Conservation (phyloP, 805 yeast genomes). For the Ogataea sp. region DNA sequence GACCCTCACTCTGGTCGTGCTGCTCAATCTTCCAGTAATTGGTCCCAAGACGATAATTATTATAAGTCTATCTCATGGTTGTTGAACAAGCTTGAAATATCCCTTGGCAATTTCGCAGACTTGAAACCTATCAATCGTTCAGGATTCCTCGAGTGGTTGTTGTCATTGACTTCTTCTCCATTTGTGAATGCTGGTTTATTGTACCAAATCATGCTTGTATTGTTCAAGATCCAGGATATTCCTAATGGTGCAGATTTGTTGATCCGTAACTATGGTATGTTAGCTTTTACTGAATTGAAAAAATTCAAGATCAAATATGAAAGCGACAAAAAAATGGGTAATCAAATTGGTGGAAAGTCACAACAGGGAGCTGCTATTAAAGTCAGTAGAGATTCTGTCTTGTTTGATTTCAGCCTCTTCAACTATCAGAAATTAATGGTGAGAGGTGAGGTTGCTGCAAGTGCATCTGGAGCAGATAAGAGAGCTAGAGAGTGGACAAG, state of each 20-base stretch:
- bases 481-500: conserved; percentile 56
- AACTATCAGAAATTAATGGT: conserved; percentile 38
- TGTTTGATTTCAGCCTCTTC: conserved; percentile 26
- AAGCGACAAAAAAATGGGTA: no score
- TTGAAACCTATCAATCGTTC: conserved; percentile 41
- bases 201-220: conserved; percentile 30
- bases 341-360: no score
- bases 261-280: conserved; percentile 47
- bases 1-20: conserved; percentile 15
- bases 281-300: conserved; percentile 30
- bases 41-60: conserved; percentile 38
- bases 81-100: conserved; percentile 36
- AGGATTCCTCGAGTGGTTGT: conserved; percentile 60
- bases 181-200: conserved; percentile 33
- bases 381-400: conserved; percentile 6
- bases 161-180: conserved; percentile 48
- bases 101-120: conserved; percentile 43
- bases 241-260: conserved; percentile 52
- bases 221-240: conserved; percentile 41
- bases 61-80: conserved; percentile 64
- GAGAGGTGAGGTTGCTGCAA: conserved; percentile 33
- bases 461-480: conserved; percentile 32
- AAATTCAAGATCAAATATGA: background rate
- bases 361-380: conserved; percentile 2
- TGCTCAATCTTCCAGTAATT: conserved; percentile 12